phyloP scores from a whole-genome alignment of 257 asterid species.

The Gentiana dahurica region DNA sequence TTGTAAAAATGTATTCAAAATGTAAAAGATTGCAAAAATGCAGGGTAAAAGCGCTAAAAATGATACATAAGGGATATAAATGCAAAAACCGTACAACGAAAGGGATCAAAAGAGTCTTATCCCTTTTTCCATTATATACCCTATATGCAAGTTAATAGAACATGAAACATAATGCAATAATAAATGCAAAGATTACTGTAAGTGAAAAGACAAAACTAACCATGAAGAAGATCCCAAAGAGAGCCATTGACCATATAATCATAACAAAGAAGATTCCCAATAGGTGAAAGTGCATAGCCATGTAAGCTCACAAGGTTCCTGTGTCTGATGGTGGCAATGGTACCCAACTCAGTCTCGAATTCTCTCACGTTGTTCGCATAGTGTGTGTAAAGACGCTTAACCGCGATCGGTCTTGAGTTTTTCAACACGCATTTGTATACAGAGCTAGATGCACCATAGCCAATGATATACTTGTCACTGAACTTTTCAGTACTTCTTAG shows the following conservation, averaged over 20 bases:
- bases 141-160: too few relatives aligned
- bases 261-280: constrained; percentile 84
- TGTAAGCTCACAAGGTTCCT: constrained; percentile 95
- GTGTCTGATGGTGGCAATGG: constrained; percentile 84
- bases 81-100: too few relatives aligned
- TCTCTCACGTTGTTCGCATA: constrained; percentile 48
- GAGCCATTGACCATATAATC: constrained; percentile 98
- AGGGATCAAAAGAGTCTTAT: too few relatives aligned
- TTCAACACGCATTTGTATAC: constrained; percentile 80
- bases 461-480: constrained; percentile 73
- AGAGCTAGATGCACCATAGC: constrained; percentile 94
- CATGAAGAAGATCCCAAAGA: constrained; percentile 98
- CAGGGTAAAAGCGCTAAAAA: too few relatives aligned
- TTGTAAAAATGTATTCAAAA: too few relatives aligned
- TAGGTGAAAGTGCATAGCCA: constrained; percentile 78
- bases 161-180: too few relatives aligned
- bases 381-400: constrained; percentile 81
- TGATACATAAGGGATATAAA: too few relatives aligned
- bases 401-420: constrained; percentile 83
- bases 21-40: too few relatives aligned
- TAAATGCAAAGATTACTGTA: neutral
- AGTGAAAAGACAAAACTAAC: constrained; percentile 23
- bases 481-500: constrained; percentile 86
- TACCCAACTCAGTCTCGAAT: constrained; percentile 88
- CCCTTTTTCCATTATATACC: too few relatives aligned